Percentiles rank a stretch among this genome's conserved stretches.
Conservation (phyloP, 2,329 filamentous ascomycete genomes). For the Coccinonectria pachysandricola region DNA sequence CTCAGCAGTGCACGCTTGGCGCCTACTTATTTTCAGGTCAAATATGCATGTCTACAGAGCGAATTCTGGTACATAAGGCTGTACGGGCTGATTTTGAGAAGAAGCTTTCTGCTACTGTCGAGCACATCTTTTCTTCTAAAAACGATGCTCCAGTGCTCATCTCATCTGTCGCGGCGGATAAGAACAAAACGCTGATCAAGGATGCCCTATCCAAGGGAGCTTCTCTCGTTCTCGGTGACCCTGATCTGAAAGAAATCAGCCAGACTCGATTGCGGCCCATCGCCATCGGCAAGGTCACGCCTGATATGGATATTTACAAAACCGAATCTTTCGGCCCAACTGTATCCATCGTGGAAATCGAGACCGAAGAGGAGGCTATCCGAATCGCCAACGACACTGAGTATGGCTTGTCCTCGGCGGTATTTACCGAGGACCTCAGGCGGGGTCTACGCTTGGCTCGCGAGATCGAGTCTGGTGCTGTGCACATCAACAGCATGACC, state of each 20-base stretch:
- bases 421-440: constrained; percentile 62
- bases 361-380: constrained; percentile 62
- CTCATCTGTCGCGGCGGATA: constrained; percentile 52
- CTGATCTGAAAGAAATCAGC: constrained; percentile 21
- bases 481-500: constrained; percentile 58
- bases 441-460: constrained; percentile 49
- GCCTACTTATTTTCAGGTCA: constrained; percentile 67
- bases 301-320: constrained; percentile 61
- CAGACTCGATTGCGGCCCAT: constrained; percentile 47
- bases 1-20: constrained; percentile 55
- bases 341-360: constrained; percentile 55
- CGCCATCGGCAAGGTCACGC: constrained; percentile 53
- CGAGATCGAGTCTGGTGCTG: constrained; percentile 55
- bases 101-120: constrained; percentile 29
- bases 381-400: constrained; percentile 70
- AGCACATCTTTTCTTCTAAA: constrained; percentile 39
- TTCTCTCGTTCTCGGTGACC: constrained; percentile 31
- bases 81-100: constrained; percentile 36
- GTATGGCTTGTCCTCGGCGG: constrained; percentile 60
- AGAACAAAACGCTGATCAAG: constrained; percentile 55
- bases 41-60: constrained; percentile 79
- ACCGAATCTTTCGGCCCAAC: constrained; percentile 71
- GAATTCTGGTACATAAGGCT: constrained; percentile 48
- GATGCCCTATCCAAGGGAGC: constrained; percentile 63
- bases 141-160: constrained; percentile 60